Evolutionary conservation across 108 stramenopile genomes (phyloP).

Genomic region (Discostella pseudostelligera): DNA sequence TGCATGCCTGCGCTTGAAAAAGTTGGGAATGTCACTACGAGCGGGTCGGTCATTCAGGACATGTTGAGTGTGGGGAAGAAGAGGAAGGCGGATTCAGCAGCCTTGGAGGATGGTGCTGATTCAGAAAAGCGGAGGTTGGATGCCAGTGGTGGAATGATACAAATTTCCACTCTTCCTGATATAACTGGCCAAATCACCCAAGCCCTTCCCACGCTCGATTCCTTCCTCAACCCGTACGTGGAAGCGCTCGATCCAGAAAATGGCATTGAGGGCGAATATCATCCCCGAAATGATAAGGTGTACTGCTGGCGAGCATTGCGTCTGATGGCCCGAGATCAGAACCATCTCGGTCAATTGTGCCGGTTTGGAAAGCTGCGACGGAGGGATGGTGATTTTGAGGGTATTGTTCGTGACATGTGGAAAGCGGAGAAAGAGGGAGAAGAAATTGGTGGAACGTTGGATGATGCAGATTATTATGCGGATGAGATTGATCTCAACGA

Average conservation of each 20-base stretch:
- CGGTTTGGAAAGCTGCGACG: constrained; percentile 36
- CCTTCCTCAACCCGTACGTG: constrained; percentile 67
- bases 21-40: not conserved
- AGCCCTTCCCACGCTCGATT: constrained; percentile 41
- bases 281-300: constrained; percentile 71
- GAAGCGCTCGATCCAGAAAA: constrained; percentile 84
- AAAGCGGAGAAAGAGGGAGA: constrained; percentile 44
- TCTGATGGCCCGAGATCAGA: constrained; percentile 57
- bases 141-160: not conserved
- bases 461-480: constrained; percentile 11
- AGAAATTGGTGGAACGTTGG: constrained; percentile 60
- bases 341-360: constrained; percentile 27
- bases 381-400: constrained; percentile 67
- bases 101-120: not conserved
- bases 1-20: constrained; percentile 50
- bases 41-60: not conserved
- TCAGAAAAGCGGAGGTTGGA: not conserved
- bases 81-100: constrained; percentile 6
- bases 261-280: constrained; percentile 83
- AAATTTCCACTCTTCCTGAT: constrained; percentile 5
- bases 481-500: constrained; percentile 8
- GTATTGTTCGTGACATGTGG: constrained; percentile 63
- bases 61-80: constrained; percentile 17
- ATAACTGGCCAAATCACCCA: constrained; percentile 21
- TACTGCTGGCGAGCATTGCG: constrained; percentile 80